Conservation (phyloP, 1,284 basidiomycete genomes). For the Phlebopus sp. region DNA sequence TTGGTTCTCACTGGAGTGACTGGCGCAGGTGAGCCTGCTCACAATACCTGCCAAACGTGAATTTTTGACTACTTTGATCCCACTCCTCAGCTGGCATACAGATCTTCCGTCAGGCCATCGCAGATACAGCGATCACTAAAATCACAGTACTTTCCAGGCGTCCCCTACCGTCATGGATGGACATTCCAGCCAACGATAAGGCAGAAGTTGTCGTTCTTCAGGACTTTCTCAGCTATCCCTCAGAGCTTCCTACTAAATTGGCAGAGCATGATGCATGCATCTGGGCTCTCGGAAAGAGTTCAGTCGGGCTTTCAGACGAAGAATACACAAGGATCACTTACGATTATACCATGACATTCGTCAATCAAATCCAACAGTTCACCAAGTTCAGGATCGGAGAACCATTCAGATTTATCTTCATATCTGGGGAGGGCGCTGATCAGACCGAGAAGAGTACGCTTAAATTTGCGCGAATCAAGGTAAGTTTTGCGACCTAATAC, state of each 20-base stretch:
- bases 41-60: background rate
- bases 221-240: constrained; percentile 36
- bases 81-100: constrained; percentile 35
- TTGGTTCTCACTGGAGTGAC: constrained; percentile 37
- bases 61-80: background rate
- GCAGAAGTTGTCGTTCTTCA: constrained; percentile 32
- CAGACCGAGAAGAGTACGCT: constrained; percentile 8
- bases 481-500: background rate
- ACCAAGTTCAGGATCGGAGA: background rate
- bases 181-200: constrained; percentile 31
- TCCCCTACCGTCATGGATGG: constrained; percentile 33
- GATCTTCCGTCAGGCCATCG: constrained; percentile 37
- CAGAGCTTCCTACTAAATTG: constrained; percentile 30
- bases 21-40: constrained; percentile 29
- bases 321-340: constrained; percentile 39
- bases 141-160: constrained; percentile 38
- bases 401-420: constrained; percentile 12
- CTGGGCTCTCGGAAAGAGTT: constrained; percentile 38
- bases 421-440: constrained; percentile 17
- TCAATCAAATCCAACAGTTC: constrained; percentile 31
- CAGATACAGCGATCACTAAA: constrained; percentile 30
- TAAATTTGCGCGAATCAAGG: constrained; percentile 14
- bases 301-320: constrained; percentile 33
- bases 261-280: constrained; percentile 39
- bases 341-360: constrained; percentile 33